phyloP scores from a whole-genome alignment of 23 red algal genomes.

The Gracilaria domingensis region DNA sequence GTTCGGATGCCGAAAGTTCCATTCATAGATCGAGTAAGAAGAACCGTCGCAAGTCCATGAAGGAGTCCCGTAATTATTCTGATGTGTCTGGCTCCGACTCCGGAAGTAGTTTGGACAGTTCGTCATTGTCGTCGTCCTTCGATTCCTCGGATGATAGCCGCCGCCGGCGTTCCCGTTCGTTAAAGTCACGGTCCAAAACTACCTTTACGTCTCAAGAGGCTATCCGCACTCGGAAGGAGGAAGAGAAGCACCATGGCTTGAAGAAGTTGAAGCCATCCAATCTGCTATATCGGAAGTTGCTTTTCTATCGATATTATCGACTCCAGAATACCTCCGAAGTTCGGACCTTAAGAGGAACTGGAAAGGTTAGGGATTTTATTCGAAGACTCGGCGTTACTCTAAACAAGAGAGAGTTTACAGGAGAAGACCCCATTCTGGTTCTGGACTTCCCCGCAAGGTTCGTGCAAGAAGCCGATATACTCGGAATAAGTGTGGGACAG shows the following conservation, averaged over 20 bases:
- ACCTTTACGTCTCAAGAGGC: too few relatives aligned
- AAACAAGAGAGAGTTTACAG: neutral
- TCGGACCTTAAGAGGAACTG: neutral
- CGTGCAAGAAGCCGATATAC: conserved; percentile 5
- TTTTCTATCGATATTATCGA: conserved; percentile 27
- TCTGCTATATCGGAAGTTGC: conserved; percentile 1
- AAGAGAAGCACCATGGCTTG: neutral
- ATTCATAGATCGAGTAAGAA: neutral
- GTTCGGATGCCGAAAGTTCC: neutral
- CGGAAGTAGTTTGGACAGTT: too few relatives aligned
- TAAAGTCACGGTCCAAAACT: too few relatives aligned
- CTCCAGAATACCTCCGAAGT: neutral
- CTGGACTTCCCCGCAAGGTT: conserved; percentile 24
- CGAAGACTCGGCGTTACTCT: neutral
- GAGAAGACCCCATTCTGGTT: conserved; percentile 27
- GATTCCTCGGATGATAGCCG: neutral
- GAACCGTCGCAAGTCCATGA: conserved; percentile 9
- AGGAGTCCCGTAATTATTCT: neutral
- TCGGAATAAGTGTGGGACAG: conserved; percentile 13
- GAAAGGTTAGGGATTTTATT: conserved; percentile 18
- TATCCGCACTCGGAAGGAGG: neutral
- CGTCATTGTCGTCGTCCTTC: too few relatives aligned
- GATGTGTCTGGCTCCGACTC: neutral
- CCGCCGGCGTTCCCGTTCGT: neutral
- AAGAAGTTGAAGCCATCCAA: conserved; percentile 41